Base-by-base conservation (phyloP, 352 stramenopile species). In the Phytophthora capsici region DNA sequence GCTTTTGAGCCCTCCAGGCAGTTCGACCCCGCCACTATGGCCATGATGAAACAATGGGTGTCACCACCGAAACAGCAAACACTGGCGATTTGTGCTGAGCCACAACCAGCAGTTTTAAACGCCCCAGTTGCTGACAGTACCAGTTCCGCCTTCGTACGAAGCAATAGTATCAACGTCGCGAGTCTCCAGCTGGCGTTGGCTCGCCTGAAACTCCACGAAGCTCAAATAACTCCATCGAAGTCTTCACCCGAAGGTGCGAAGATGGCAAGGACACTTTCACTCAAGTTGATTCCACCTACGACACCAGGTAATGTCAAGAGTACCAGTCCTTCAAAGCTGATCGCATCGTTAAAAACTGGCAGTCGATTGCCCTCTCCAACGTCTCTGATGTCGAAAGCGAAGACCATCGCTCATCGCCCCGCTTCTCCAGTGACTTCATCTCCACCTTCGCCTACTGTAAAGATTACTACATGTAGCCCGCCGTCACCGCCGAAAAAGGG, bases 11-110 rank as follows among this genome's bases (percentile, higher is more conserved):
- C 57, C 14, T 58, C 63, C n/a, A 41, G 48, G 37, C 57, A 66
- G n/a, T 70, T 76, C 50, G 57, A 76, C n/a, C 22, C 57, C 7
- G 41, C 48, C 9, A 65, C 63, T 0, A 67, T 73, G 68, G 54
- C 47, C 36, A 70, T 73, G 57, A 70, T 70, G 47, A 56, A 20
- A 22, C 62, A 75, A 51, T 67, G 54, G 32, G 20, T 30, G 32
- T 44, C 26, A 2, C 50, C 66, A 25, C 54, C 52, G 23, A 22
- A 59, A 43, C 60, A 73, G 4, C 58, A 73, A 41, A 57, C 8
- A 40, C 48, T 71, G 22, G 54, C 62, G 3, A 67, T 75, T 7
- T 71, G 66, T 67, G 61, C 49, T 16, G 43, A 66, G 9, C 13
- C 20, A 9, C 38, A 51, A n/a, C 16, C 56, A 41, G 13, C 22